These are phyloP conservation scores for Coemansia asiatica DNA, from an alignment of 192 early-diverging fungal genomes.

Conservation along the genomic window DNA sequence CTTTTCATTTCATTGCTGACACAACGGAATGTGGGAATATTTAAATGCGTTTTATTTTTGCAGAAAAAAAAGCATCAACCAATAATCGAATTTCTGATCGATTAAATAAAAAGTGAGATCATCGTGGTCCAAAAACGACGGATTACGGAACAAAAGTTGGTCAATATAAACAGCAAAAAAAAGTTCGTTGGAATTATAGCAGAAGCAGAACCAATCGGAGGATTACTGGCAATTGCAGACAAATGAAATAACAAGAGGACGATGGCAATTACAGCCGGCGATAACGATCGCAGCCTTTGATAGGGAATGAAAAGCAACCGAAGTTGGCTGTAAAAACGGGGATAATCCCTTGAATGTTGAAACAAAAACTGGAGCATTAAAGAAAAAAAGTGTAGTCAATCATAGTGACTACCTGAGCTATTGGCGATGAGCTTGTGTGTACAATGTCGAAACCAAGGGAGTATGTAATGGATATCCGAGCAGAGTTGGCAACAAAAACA, in stretches of 20 bases:
- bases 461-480: conserved; percentile 3
- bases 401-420: too few relatives aligned
- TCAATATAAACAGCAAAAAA: neutral
- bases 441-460: neutral
- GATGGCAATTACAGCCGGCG: too few relatives aligned
- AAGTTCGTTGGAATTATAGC: neutral
- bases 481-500: neutral
- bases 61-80: neutral
- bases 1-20: neutral
- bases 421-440: too few relatives aligned
- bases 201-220: neutral
- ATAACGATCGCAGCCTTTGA: too few relatives aligned
- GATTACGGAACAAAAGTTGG: neutral
- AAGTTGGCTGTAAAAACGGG: too few relatives aligned
- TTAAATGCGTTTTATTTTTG: neutral
- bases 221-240: neutral
- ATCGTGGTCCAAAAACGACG: neutral
- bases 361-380: too few relatives aligned
- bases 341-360: too few relatives aligned
- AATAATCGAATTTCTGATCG: neutral
- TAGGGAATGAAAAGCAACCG: too few relatives aligned
- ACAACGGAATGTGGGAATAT: neutral
- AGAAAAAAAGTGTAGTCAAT: too few relatives aligned
- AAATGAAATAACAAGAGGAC: too few relatives aligned
- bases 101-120: neutral